Conservation (phyloP, 129 eudicot species). For the Ambrosia artemisiifolia region DNA sequence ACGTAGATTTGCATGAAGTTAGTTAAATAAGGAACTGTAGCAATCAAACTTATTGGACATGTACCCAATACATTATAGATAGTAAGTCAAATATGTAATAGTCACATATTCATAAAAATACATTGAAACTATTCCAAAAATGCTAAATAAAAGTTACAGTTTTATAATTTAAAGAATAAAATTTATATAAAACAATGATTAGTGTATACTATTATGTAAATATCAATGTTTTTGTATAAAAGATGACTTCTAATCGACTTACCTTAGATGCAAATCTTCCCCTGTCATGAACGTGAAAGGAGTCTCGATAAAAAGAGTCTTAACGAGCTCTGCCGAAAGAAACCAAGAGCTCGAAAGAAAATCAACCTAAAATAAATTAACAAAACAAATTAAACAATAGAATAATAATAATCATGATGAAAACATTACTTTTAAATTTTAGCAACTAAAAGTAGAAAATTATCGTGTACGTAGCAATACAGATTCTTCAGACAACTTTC, state of each 20-base stretch:
- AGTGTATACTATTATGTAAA: too few species aligned
- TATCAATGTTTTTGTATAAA: too few species aligned
- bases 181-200: too few species aligned
- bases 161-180: not conserved
- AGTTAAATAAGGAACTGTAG: slow-evolving; percentile 18
- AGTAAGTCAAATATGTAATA: slow-evolving; percentile 26
- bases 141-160: not conserved
- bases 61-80: slow-evolving; percentile 19
- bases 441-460: not conserved
- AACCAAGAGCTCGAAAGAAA: slow-evolving; percentile 98
- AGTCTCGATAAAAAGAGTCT: slow-evolving; percentile 86
- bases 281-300: slow-evolving; percentile 95
- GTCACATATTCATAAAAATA: not conserved
- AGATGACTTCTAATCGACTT: not conserved
- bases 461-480: not conserved
- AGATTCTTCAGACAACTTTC: not conserved
- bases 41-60: slow-evolving; percentile 4
- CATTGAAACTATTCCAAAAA: not conserved
- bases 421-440: not conserved
- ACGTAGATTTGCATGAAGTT: slow-evolving; percentile 22
- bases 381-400: not conserved
- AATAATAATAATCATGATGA: not conserved
- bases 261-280: slow-evolving; percentile 95
- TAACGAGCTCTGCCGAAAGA: slow-evolving; percentile 82
- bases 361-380: slow-evolving; percentile 57